Conservation (phyloP, 257 asterid species). For the Solanum appendiculatum region DNA sequence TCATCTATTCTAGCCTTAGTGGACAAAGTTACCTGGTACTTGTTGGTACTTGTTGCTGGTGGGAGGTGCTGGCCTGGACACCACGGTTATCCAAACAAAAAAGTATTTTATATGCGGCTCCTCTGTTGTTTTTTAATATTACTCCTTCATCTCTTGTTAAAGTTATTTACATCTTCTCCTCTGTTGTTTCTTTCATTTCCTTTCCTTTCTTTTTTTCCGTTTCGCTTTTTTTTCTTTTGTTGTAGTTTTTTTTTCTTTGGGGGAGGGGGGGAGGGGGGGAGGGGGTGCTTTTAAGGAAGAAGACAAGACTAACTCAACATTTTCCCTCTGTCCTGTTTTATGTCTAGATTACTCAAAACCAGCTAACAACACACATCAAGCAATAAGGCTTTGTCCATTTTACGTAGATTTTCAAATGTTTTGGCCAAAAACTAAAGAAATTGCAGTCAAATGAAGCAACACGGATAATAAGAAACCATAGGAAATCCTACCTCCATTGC, state of each 20-base stretch:
- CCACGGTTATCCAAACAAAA: neutral
- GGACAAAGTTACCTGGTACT: neutral
- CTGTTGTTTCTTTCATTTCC: no score
- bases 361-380: neutral
- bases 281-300: no score
- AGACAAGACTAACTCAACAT: neutral
- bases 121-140: neutral
- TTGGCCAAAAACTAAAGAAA: neutral
- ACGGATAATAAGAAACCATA: neutral
- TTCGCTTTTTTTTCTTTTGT: no score
- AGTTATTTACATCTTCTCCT: neutral
- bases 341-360: neutral
- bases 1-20: no score
- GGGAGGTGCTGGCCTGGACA: neutral
- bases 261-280: no score
- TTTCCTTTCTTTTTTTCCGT: no score
- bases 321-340: neutral
- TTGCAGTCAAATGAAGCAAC: neutral
- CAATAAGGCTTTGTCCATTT: neutral
- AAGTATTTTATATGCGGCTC: neutral
- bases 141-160: neutral
- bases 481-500: conserved; percentile 61
- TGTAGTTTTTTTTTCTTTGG: no score
- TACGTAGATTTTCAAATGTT: neutral
- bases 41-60: no score